Base-by-base conservation (phyloP, 2,329 filamentous ascomycete genomes). In the Hypoxylon sp. region DNA sequence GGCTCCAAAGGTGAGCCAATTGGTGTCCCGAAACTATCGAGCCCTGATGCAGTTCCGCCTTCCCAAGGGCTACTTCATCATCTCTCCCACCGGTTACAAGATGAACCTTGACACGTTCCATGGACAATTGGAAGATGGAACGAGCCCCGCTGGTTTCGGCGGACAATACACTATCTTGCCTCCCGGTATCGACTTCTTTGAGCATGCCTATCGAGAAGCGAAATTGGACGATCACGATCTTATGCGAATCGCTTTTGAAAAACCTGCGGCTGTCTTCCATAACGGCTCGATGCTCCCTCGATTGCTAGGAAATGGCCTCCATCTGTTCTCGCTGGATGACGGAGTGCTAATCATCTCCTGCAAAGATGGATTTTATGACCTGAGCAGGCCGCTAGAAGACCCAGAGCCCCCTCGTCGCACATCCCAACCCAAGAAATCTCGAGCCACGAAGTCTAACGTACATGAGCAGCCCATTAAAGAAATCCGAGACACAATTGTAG, bases 181-280 rank as follows among this genome's bases (percentile, higher is more conserved):
- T 12, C 11, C 45, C 3, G 33, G 28, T 3, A 28, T 50, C 4
- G 12, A 18, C 2, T 4, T 22, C 14, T 3, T 28, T 22, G 6
- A 8, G 8, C n/a, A 26, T 14, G 4, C n/a, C 7, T 56, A 56
- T 16, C 30, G 28, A 36, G 12, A 4, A 5, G 5, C 16, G n/a
- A 22, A 8, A 1, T 14, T 55, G 4, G 30, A 9, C 11, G 32
- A 56, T 11, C n/a, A 8, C 4, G 48, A 28, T 20, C 11, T 65
- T 11, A 18, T 53, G 3, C 53, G 40, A 26, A 50, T 55, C 14
- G 12, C 30, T 4, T 56, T 66, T 26, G 2, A 18, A 9, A 28
- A 66, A n/a, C 50, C 49, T 8, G 52, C 52, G 58, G 49, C 30
- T n/a, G 14, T 66, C 14, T 59, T 59, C 53, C 22, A 30, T 14